phyloP scores from a whole-genome alignment of 345 rosid species.

The Fremontodendron californicum region DNA sequence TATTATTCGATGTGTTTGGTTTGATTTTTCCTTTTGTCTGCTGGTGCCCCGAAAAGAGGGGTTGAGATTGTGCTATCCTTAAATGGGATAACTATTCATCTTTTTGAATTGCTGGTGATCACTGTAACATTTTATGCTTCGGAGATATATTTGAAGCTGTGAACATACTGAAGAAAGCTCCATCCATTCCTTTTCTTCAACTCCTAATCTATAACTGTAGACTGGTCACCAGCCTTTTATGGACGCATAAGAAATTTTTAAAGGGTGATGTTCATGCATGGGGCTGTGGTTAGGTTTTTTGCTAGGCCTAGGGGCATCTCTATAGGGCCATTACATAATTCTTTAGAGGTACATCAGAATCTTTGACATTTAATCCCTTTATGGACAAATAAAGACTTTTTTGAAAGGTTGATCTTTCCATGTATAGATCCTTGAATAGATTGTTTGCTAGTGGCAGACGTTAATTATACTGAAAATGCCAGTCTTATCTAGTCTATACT shows the following conservation, averaged over 20 bases:
- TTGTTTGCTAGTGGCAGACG: not conserved
- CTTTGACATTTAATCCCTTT: not conserved
- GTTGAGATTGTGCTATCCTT: not conserved
- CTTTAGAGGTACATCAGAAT: too few species aligned
- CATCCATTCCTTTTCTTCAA: not conserved
- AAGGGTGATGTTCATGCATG: not conserved
- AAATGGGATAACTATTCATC: not conserved
- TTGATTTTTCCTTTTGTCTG: not conserved
- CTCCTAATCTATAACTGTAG: too few species aligned
- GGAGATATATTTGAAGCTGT: not conserved
- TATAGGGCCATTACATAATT: not conserved
- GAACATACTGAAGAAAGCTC: not conserved
- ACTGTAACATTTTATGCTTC: not conserved
- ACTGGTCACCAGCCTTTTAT: not conserved
- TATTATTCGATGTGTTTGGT: not conserved
- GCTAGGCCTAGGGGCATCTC: not conserved
- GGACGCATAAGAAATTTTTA: not conserved
- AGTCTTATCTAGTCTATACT: not conserved
- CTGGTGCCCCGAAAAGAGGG: not conserved
- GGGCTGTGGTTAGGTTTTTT: not conserved
- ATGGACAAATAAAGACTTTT: too few species aligned
- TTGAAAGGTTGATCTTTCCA: not conserved
- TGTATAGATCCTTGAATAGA: not conserved
- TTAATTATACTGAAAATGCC: not conserved
- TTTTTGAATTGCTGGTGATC: not conserved